These are phyloP conservation scores for Linum usitatissimum DNA, from an alignment of 345 rosid species.

Conservation along the genomic window DNA sequence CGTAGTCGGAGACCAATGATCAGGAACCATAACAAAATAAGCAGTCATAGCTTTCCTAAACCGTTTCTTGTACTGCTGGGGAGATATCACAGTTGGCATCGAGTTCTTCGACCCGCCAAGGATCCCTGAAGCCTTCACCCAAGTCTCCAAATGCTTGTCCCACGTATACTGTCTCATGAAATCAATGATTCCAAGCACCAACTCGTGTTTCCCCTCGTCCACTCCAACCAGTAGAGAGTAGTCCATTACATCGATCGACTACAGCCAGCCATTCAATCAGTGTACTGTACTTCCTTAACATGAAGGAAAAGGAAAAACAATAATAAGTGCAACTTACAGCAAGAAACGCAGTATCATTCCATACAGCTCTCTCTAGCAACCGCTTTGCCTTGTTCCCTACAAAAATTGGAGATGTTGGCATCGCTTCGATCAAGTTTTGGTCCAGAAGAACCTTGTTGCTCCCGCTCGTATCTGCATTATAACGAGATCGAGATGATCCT, in stretches of 20 bases:
- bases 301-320: not conserved
- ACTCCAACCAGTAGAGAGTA: slow-evolving; percentile 20
- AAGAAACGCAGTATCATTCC: slow-evolving; percentile 95
- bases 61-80: slow-evolving; percentile 22
- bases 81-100: slow-evolving; percentile 20
- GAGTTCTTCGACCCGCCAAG: slow-evolving; percentile 21
- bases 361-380: slow-evolving; percentile 84
- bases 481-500: slow-evolving; percentile 87
- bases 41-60: slow-evolving; percentile 20
- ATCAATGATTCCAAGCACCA: slow-evolving; percentile 21
- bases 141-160: slow-evolving; percentile 25
- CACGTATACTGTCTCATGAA: slow-evolving; percentile 26
- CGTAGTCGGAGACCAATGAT: slow-evolving; percentile 17
- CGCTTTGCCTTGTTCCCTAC: slow-evolving; percentile 94
- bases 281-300: not conserved
- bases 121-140: slow-evolving; percentile 22
- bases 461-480: slow-evolving; percentile 79
- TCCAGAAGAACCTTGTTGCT: slow-evolving; percentile 88
- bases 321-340: slow-evolving; percentile 44
- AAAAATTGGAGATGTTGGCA: slow-evolving; percentile 93
- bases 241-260: slow-evolving; percentile 21
- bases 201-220: slow-evolving; percentile 20
- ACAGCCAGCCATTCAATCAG: not conserved
- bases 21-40: slow-evolving; percentile 18
- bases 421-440: slow-evolving; percentile 94